These are phyloP conservation scores for Gentiana macrophylla DNA, from an alignment of 257 asterid genomes.

Conservation along the genomic window DNA sequence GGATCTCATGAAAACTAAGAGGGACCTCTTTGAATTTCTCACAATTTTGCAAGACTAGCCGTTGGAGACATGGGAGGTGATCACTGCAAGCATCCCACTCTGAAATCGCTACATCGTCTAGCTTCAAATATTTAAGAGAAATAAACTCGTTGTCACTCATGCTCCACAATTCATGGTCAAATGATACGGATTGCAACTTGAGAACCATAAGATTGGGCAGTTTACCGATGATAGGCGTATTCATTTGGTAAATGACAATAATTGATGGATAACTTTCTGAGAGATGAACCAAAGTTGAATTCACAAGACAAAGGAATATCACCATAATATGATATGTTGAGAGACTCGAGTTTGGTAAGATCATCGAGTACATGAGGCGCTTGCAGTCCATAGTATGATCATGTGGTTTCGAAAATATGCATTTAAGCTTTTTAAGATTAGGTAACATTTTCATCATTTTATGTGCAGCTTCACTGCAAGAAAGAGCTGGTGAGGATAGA, in stretches of 20 bases:
- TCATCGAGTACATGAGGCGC: not conserved
- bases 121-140: not conserved
- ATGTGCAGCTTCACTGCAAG: not conserved
- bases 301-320: not conserved
- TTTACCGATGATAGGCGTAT: not conserved
- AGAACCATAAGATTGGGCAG: not conserved
- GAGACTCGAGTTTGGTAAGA: not conserved
- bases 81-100: not conserved
- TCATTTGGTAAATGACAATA: not conserved
- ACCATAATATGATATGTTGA: not conserved
- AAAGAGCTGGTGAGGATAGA: not conserved
- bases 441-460: not conserved
- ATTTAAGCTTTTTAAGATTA: not conserved
- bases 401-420: not conserved
- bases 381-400: not conserved
- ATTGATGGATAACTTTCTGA: not conserved
- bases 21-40: not conserved
- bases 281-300: not conserved
- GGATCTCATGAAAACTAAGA: not conserved
- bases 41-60: not conserved
- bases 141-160: not conserved
- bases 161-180: constrained; percentile 4
- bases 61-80: not conserved
- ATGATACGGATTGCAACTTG: not conserved
- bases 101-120: not conserved